Base-by-base conservation (phyloP, 1,139 yeast genomes). In the Geotrichum candidum region DNA sequence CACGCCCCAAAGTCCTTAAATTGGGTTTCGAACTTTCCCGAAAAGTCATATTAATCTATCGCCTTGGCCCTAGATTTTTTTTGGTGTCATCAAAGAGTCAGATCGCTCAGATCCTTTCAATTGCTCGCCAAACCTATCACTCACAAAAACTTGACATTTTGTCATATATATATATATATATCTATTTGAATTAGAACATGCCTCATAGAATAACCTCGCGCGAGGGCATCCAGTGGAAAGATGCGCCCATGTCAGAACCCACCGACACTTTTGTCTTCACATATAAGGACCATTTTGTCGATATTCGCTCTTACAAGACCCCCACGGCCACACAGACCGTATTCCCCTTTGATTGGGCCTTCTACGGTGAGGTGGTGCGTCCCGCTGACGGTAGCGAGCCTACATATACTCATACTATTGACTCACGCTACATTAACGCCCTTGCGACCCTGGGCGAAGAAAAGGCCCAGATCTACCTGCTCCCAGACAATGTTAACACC, bases 261-360 rank as follows among this genome's bases (percentile, higher is more conserved):
- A 80, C 88, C 13, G 72, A 74, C 60, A 84, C 88, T 0, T 68
- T 84, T 68, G 87, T 84, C 3, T 66, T 82, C n/a, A 77, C 81
- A 1, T 76, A 84, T 0, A 67, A 70, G 1, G 76, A 76, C 15
- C 77, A 77, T 65, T 81, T 80, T 71, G 81, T 82, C 25, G 89
- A 80, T 65, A 66, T 78, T 25, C 68, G 82, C 41, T 66, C 70
- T 35, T 63, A 69, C 25, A 69, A 68, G 51, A 15, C 27, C 22
- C 61, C 63, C 2, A 38, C 50, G 5, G 57, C 66, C 13, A 61
- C 61, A 18, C 38, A 41, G 33, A 45, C 51, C 18, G 65, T 57
- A 56, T 70, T 69, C 64, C 77, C 74, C 38, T 72, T 73, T 57
- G 81, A 78, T 58, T 78, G 81, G 82, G 77, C 76, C 51, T 75